These are phyloP conservation scores for Alloteropsis angusta DNA, from an alignment of 202 grass and related monocot species.

Conservation along the genomic window DNA sequence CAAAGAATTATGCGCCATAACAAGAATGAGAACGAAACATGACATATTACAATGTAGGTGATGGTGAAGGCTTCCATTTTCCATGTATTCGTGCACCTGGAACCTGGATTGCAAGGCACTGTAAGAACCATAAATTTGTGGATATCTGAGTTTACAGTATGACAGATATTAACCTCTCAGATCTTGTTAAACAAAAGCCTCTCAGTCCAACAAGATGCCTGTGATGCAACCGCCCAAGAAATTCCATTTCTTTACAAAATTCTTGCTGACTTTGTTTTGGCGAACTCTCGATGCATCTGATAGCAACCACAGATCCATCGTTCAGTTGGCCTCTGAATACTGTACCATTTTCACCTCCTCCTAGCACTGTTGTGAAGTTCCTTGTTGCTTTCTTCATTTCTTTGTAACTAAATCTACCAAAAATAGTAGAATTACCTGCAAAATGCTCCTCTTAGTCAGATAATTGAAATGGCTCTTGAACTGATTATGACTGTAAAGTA, in stretches of 20 bases:
- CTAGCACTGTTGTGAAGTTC: conserved; percentile 58
- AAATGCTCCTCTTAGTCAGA: conserved; percentile 27
- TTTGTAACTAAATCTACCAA: conserved; percentile 58
- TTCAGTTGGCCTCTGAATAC: conserved; percentile 76
- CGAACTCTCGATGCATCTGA: conserved; percentile 46
- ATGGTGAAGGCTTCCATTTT: conserved; percentile 92
- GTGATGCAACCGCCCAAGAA: conserved; percentile 84
- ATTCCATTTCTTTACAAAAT: conserved; percentile 86
- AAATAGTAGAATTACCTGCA: conserved; percentile 61
- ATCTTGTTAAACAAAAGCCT: conserved; percentile 70
- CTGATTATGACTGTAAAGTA: neutral
- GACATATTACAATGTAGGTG: conserved; percentile 75
- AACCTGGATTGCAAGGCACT: conserved; percentile 41
- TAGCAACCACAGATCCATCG: conserved; percentile 58
- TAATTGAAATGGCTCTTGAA: neutral
- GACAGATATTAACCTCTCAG: conserved; percentile 53
- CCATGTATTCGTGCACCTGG: conserved; percentile 87
- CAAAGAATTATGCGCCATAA: conserved; percentile 6
- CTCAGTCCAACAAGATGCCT: conserved; percentile 82
- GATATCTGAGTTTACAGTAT: conserved; percentile 20
- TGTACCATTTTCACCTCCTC: conserved; percentile 43
- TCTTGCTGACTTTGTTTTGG: conserved; percentile 42
- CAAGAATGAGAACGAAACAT: conserved; percentile 26
- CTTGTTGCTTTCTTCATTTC: conserved; percentile 78
- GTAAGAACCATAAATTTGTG: conserved; percentile 12